phyloP scores from a whole-genome alignment of 2,329 filamentous ascomycete species.

The Colletotrichum chrysophilum region DNA sequence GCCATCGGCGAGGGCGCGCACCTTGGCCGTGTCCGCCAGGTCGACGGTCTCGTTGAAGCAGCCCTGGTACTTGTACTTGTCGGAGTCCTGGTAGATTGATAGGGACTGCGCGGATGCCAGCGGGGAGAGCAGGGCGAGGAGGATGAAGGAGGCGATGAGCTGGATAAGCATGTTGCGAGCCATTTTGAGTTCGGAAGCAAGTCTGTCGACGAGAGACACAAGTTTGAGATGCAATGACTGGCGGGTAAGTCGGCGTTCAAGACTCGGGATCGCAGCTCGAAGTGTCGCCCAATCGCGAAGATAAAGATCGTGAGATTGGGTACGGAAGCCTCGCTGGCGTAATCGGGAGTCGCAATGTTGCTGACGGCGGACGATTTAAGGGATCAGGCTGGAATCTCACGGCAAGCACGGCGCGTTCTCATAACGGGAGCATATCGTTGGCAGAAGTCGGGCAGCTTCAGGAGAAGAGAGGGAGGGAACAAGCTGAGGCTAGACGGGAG shows the following conservation, averaged over 20 bases:
- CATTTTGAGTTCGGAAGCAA: background rate
- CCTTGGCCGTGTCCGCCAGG: conserved; percentile 42
- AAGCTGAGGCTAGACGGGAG: background rate
- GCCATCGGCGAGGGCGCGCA: conserved; percentile 50
- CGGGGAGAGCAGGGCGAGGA: conserved; percentile 12
- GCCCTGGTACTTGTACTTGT: conserved; percentile 55
- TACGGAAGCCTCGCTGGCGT: background rate
- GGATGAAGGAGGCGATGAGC: conserved; percentile 13
- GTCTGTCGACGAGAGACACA: background rate
- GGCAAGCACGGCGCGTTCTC: background rate
- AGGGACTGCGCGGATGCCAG: conserved; percentile 25
- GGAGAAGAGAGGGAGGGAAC: background rate
- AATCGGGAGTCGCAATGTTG: background rate
- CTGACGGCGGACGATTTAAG: background rate
- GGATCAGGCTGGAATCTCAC: background rate
- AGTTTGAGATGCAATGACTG: background rate
- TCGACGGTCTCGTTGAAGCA: conserved; percentile 65
- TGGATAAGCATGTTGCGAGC: background rate
- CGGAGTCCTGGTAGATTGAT: conserved; percentile 38
- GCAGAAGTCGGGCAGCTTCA: background rate
- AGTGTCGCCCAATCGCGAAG: background rate
- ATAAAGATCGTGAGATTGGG: background rate
- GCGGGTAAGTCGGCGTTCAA: background rate
- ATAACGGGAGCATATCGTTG: background rate
- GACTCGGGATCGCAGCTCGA: background rate